Evolutionary conservation across 2,329 filamentous ascomycete species (phyloP).

Genomic region (Sporothrix sp.): DNA sequence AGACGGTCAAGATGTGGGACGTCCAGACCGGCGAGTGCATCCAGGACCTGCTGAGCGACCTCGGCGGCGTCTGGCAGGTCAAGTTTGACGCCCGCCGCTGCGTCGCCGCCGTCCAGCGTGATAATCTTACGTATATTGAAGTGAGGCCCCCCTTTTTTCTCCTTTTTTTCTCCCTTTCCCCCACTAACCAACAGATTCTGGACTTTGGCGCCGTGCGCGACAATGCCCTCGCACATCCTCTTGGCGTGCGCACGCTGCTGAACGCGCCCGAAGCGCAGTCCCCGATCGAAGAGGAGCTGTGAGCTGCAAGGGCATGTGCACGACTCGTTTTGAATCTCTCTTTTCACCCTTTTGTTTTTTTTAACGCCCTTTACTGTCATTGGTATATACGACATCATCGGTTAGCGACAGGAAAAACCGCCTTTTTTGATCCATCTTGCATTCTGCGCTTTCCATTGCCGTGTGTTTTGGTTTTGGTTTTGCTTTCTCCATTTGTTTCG

Average conservation of each 20-base stretch:
- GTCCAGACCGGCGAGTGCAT: conserved; percentile 85
- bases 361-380: not conserved
- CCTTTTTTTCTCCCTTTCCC: not conserved
- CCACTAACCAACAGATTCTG: conserved; percentile 56
- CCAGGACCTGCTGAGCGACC: conserved; percentile 81
- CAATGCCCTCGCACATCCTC: conserved; percentile 64
- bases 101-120: conserved; percentile 90
- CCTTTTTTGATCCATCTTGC: not conserved
- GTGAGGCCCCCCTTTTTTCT: conserved; percentile 40
- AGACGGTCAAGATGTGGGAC: conserved; percentile 98
- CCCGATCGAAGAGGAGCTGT: conserved; percentile 38
- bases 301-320: no score
- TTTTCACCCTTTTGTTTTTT: not conserved
- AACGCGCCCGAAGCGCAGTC: conserved; percentile 46
- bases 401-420: conserved; percentile 2
- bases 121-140: conserved; percentile 90
- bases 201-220: conserved; percentile 94
- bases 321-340: no score
- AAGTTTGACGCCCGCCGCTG: conserved; percentile 93
- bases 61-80: conserved; percentile 98
- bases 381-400: conserved; percentile 1
- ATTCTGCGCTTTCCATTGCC: not conserved
- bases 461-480: not conserved
- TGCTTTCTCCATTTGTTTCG: not conserved
- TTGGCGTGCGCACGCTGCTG: conserved; percentile 67